A percentile compares a stretch with the other conserved stretches of the same genome.
phyloP scores from a whole-genome alignment of 106 monocot genomes.

The Acorus gramineus region DNA sequence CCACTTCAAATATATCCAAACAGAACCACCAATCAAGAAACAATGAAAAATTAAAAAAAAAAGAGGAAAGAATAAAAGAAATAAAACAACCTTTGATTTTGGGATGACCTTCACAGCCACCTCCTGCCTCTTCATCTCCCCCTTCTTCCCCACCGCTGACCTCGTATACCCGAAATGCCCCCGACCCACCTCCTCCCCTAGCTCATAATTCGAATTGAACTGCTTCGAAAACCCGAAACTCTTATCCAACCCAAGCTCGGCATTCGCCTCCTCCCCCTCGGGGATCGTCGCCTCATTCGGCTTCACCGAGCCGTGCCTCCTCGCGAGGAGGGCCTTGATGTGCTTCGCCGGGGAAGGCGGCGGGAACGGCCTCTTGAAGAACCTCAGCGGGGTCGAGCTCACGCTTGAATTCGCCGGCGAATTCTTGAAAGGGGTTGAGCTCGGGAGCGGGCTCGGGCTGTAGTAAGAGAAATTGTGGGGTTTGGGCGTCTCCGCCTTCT shows the following conservation, averaged over 20 bases:
- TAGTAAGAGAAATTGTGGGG: constrained; percentile 45
- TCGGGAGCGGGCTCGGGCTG: constrained; percentile 52
- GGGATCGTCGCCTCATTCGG: constrained; percentile 61
- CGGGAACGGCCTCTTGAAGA: constrained; percentile 70
- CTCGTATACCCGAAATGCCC: constrained; percentile 89
- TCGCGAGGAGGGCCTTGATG: constrained; percentile 69
- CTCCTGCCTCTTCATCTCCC: constrained; percentile 69
- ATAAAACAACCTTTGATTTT: constrained; percentile 53
- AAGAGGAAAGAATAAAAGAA: no score
- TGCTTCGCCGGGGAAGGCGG: constrained; percentile 91
- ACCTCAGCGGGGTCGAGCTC: constrained; percentile 41
- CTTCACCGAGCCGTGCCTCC: constrained; percentile 66
- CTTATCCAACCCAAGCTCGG: constrained; percentile 51
- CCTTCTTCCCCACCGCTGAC: constrained; percentile 59
- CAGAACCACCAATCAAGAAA: no score
- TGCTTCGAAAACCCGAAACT: constrained; percentile 77
- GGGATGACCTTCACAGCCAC: constrained; percentile 87
- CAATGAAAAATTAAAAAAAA: no score
- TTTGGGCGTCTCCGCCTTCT: constrained; percentile 31
- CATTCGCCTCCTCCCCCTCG: constrained; percentile 30
- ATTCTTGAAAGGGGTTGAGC: constrained; percentile 31
- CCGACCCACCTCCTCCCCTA: constrained; percentile 76
- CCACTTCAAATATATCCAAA: no score
- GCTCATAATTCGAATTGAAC: constrained; percentile 58
- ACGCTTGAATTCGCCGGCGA: constrained; percentile 58